These are phyloP conservation scores for Cyberlindnera mycetangii DNA, from an alignment of 805 yeast species.

Conservation along the genomic window DNA sequence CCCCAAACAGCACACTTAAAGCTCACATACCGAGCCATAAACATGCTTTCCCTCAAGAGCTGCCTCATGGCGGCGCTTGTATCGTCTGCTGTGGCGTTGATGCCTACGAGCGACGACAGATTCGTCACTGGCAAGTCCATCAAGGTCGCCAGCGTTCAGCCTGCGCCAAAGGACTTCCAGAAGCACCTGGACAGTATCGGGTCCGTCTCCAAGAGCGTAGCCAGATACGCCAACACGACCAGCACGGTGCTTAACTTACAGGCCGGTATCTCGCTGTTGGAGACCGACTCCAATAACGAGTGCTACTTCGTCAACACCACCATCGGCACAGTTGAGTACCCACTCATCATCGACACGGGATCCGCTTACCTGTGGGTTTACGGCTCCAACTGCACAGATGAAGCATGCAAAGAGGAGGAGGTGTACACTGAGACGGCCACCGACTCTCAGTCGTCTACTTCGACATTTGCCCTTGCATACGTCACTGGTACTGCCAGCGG, in stretches of 20 bases:
- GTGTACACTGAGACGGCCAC: constrained; percentile 29
- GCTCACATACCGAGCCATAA: not conserved
- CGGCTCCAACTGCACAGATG: constrained; percentile 45
- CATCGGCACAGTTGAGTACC: constrained; percentile 40
- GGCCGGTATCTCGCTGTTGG: constrained; percentile 29
- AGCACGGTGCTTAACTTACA: constrained; percentile 24
- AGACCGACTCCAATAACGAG: constrained; percentile 29
- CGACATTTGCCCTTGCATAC: constrained; percentile 48
- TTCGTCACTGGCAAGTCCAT: constrained; percentile 2
- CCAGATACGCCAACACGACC: not conserved
- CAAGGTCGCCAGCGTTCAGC: constrained; percentile 12
- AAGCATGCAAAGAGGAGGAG: constrained; percentile 37
- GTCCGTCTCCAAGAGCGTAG: not conserved
- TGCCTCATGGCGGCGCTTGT: constrained; percentile 1
- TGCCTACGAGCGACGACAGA: constrained; percentile 15
- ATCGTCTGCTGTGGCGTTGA: constrained; percentile 4
- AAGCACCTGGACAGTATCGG: not conserved
- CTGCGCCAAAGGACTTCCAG: constrained; percentile 8
- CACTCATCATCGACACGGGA: constrained; percentile 61
- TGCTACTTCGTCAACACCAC: constrained; percentile 41
- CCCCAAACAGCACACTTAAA: not conserved
- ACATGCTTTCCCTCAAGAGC: constrained; percentile 2
- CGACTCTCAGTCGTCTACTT: constrained; percentile 17
- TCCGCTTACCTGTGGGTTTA: constrained; percentile 65
- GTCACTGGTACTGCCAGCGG: constrained; percentile 56